Evolutionary conservation across 306 rosid genomes (phyloP).

Genomic region (Sechiopsis laciniata): DNA sequence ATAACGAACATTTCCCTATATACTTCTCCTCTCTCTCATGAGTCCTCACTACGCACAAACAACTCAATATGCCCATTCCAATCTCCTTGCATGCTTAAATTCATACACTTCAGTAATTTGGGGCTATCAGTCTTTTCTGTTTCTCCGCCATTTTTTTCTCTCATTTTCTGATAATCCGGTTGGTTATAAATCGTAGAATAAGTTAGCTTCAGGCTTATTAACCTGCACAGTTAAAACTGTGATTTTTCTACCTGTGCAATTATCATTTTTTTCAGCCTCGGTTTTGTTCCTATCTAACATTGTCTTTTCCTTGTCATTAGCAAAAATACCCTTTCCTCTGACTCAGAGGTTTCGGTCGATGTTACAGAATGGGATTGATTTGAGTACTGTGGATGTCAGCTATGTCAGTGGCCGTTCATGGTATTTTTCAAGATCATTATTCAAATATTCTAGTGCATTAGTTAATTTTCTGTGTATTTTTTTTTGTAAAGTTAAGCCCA

Average conservation of each 20-base stretch:
- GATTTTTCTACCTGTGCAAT: not conserved
- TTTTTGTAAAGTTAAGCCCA: not conserved
- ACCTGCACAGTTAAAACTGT: not conserved
- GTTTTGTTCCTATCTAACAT: constrained; percentile 2
- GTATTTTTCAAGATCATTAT: constrained; percentile 35
- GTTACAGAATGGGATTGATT: constrained; percentile 97
- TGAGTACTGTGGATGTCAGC: constrained; percentile 99
- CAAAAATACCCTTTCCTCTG: constrained; percentile 96
- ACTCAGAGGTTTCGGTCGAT: constrained; percentile 95
- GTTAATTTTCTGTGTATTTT: not conserved
- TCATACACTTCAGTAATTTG: too few relatives aligned
- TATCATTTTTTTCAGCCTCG: not conserved
- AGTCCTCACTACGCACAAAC: too few relatives aligned
- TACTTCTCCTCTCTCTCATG: too few relatives aligned
- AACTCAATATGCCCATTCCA: too few relatives aligned
- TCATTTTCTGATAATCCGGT: too few relatives aligned
- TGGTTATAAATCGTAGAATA: too few relatives aligned
- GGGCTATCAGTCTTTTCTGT: too few relatives aligned
- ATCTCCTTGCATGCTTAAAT: too few relatives aligned
- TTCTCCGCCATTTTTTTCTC: too few relatives aligned
- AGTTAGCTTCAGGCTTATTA: too few relatives aligned
- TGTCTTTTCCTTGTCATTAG: constrained; percentile 39
- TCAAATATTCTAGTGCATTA: constrained; percentile 14
- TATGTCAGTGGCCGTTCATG: constrained; percentile 99
- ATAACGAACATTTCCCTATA: too few relatives aligned